Base-by-base conservation (phyloP, 2,329 filamentous ascomycete genomes). In the Scortechinia acanthostroma region DNA sequence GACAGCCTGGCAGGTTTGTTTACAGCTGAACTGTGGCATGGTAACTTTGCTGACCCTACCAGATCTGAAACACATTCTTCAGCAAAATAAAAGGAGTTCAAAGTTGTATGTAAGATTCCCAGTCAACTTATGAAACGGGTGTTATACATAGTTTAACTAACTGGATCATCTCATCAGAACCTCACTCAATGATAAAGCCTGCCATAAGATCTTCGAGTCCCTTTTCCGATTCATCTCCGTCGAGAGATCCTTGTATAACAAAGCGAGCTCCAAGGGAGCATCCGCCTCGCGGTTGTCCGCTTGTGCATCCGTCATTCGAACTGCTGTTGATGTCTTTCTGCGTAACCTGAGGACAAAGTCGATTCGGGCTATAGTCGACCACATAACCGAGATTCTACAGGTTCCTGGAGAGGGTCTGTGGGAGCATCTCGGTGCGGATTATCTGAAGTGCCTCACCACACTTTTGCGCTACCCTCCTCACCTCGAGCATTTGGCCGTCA, bases 201-300 rank as follows among this genome's bases (percentile, higher is more conserved):
- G 35, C 35, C 35, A 40, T 40, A 40, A 40, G 35, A 40, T 40
- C 17, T 40, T 40, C 17, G 35, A 40, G 17, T 40, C 35, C 6
- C 17, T 40, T 6, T 40, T 40, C 17, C 35, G 35, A 40, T 40
- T 10, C 20, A 17, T 40, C 20, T 13, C 35, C 13, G 10, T 13
- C 6, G 35, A 40, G 20, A 40, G 17, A 19, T 10, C 35, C 6
- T 19, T 40, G 20, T 40, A 40, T 17, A 40, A 40, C 17, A 10
- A 19, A 6, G 35, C 35, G 20, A 40, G 17, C 17, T 19, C 35
- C 17, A 40, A 40, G 17, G 35, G 35, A 40, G 35, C 35, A 6
- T 10, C 35, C 13, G 17, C 13, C 35, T 6, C 17, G 6, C 35
- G 35, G 14, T 19, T 40, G 20, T 40, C 35, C 6, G 17, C 35